Conservation (phyloP, 1,284 basidiomycete genomes). For the Gomphus bonarii region DNA sequence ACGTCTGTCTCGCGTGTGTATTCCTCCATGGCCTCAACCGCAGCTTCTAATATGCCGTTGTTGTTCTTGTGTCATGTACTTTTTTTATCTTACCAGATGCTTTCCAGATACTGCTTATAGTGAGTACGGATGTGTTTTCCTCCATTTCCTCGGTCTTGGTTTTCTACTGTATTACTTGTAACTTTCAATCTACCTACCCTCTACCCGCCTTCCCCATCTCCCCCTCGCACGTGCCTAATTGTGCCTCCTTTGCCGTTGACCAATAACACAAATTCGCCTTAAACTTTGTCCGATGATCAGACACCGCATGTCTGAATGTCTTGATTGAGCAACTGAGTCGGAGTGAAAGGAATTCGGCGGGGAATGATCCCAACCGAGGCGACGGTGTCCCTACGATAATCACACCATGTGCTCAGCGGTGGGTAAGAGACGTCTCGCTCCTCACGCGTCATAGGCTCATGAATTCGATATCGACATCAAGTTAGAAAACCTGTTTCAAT, state of each 20-base stretch:
- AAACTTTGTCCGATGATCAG: slow-evolving; percentile 32
- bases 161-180: neutral
- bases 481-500: too few relatives aligned
- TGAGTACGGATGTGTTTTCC: neutral
- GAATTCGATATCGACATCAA: too few relatives aligned
- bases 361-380: slow-evolving; percentile 16
- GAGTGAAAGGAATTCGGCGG: slow-evolving; percentile 24
- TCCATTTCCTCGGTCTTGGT: neutral
- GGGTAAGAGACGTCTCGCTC: too few relatives aligned
- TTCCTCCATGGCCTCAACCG: slow-evolving; percentile 14
- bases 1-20: too few relatives aligned
- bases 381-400: too few relatives aligned
- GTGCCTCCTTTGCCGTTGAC: neutral
- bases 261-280: slow-evolving; percentile 19
- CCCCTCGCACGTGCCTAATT: neutral
- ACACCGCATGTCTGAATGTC: slow-evolving; percentile 22
- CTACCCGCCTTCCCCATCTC: neutral
- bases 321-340: slow-evolving; percentile 18
- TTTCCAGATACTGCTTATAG: too few relatives aligned
- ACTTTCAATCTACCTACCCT: neutral
- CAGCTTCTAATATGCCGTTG: too few relatives aligned
- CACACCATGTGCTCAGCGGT: too few relatives aligned
- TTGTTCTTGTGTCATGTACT: neutral
- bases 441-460: too few relatives aligned
- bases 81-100: neutral